A percentile compares a stretch with the other conserved stretches of the same genome.
These are phyloP conservation scores for Nigrospora osmanthi DNA, from an alignment of 2,329 filamentous ascomycete species.

Conservation along the genomic window DNA sequence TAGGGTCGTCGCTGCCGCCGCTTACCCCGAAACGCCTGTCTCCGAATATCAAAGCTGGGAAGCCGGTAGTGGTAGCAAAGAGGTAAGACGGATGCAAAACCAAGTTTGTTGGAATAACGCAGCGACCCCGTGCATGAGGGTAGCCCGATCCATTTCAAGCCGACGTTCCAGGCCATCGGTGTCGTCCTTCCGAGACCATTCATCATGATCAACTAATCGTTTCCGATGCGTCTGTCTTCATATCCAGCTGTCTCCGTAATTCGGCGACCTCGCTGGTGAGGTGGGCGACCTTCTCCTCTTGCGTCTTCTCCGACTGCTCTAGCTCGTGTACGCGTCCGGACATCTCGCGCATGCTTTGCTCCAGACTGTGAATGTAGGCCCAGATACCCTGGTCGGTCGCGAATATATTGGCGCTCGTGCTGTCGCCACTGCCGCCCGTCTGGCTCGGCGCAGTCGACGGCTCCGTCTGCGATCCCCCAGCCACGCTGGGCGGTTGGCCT, in stretches of 20 bases:
- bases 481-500: neutral
- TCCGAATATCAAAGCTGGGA: too few species aligned
- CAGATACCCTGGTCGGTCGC: slow-evolving; percentile 57
- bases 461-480: slow-evolving; percentile 17
- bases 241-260: slow-evolving; percentile 22
- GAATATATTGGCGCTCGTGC: slow-evolving; percentile 59
- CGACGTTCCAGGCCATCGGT: neutral
- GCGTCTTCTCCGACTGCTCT: slow-evolving; percentile 29
- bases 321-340: slow-evolving; percentile 34
- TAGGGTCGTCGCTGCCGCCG: too few species aligned
- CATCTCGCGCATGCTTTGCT: slow-evolving; percentile 46
- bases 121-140: too few species aligned
- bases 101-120: too few species aligned
- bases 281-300: slow-evolving; percentile 26
- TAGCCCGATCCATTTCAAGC: too few species aligned
- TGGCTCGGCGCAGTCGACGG: slow-evolving; percentile 43
- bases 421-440: slow-evolving; percentile 47
- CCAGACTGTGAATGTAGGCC: slow-evolving; percentile 64
- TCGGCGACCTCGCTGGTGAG: slow-evolving; percentile 26
- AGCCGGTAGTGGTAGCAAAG: too few species aligned
- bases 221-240: slow-evolving; percentile 12
- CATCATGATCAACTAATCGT: neutral
- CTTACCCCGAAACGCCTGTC: too few species aligned
- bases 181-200: neutral
- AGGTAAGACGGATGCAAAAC: too few species aligned